Conservation (phyloP, 768 basidiomycete species). For the Daedaleopsis nitida region DNA sequence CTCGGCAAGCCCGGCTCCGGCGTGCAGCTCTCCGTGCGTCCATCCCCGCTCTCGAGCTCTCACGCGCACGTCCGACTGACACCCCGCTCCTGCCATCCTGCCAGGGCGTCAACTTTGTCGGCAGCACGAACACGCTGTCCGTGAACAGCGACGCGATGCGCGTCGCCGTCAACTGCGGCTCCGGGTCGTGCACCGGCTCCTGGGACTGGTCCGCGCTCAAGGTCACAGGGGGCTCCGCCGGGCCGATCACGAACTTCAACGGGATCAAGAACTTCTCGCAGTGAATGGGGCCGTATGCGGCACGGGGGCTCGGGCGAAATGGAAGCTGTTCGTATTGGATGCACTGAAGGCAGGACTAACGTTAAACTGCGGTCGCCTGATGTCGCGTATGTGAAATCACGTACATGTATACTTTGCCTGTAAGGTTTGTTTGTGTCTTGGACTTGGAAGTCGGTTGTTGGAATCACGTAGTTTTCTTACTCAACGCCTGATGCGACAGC, state of each 20-base stretch:
- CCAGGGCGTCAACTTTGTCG: slow-evolving; percentile 52
- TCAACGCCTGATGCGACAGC: too few relatives aligned
- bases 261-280: slow-evolving; percentile 28
- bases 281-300: slow-evolving; percentile 5
- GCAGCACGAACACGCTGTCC: slow-evolving; percentile 41
- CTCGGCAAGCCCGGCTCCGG: slow-evolving; percentile 58
- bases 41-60: neutral
- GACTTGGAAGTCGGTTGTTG: too few relatives aligned
- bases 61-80: neutral
- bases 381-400: too few relatives aligned
- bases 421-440: too few relatives aligned
- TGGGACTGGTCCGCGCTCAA: slow-evolving; percentile 56
- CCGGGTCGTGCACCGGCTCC: slow-evolving; percentile 47
- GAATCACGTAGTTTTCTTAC: too few relatives aligned
- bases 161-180: slow-evolving; percentile 60
- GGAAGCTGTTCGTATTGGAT: neutral
- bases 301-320: neutral
- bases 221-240: slow-evolving; percentile 46
- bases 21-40: slow-evolving; percentile 55
- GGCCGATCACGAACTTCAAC: slow-evolving; percentile 31
- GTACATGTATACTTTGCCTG: too few relatives aligned
- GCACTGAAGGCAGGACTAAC: neutral
- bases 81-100: neutral
- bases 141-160: slow-evolving; percentile 45
- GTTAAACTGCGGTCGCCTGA: too few relatives aligned